A percentile compares a stretch with the other conserved stretches of the same genome.
Conservation (phyloP, 1,139 yeast species). For the Lodderomyces theae region DNA sequence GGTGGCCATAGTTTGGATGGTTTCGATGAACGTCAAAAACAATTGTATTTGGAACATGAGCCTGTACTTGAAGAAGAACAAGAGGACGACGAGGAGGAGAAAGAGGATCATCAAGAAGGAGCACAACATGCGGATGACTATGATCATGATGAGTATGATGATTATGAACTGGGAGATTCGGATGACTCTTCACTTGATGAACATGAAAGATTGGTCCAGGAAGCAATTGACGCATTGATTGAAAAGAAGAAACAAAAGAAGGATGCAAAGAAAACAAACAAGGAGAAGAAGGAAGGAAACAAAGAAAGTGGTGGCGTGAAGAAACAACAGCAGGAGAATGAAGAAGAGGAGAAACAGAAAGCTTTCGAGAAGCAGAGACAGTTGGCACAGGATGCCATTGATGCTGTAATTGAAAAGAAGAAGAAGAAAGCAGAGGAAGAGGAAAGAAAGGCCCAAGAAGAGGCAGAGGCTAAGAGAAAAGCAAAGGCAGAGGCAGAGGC, state of each 20-base stretch:
- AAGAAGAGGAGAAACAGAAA: conserved; percentile 1
- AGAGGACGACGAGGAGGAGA: conserved; percentile 2
- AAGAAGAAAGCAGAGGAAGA: conserved; percentile 6
- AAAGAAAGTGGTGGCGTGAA: background rate
- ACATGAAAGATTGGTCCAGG: conserved; percentile 6
- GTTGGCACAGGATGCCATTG: conserved; percentile 4
- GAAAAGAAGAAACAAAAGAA: conserved; percentile 3
- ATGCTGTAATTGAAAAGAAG: conserved; percentile 4
- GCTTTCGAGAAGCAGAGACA: background rate
- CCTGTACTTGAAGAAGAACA: conserved; percentile 1
- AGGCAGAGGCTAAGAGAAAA: conserved; percentile 5
- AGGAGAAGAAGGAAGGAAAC: background rate
- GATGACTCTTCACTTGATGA: conserved; percentile 6
- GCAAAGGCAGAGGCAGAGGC: conserved; percentile 4
- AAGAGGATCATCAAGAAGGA: background rate
- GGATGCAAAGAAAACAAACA: background rate
- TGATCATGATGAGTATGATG: conserved; percentile 3
- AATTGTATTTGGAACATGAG: conserved; percentile 1
- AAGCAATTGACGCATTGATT: conserved; percentile 8
- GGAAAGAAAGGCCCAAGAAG: conserved; percentile 8
- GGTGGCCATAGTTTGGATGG: conserved; percentile 3
- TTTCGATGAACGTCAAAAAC: background rate
- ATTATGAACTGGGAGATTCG: conserved; percentile 1
- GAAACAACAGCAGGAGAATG: background rate
- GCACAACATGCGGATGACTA: conserved; percentile 3